These are phyloP conservation scores for Vigna hirtella DNA, from an alignment of 306 rosid species.

Conservation along the genomic window DNA sequence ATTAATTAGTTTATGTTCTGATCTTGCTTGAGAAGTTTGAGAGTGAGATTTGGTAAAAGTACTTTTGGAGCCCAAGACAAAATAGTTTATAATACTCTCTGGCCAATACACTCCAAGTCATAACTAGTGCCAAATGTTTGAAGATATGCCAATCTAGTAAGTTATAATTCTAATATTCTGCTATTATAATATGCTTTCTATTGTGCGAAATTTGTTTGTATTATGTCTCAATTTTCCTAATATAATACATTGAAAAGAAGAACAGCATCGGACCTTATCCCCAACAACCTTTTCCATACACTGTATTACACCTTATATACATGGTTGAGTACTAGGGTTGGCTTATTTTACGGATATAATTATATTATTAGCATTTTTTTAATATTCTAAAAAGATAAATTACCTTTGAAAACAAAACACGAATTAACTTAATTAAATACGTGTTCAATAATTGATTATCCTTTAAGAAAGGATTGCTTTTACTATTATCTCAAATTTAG, in stretches of 20 bases:
- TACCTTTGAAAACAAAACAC: neutral
- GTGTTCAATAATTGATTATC: neutral
- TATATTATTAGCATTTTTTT: neutral
- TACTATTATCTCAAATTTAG: neutral
- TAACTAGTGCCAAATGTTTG: conserved; percentile 35
- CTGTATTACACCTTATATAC: neutral
- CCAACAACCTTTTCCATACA: conserved; percentile 14
- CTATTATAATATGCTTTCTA: neutral
- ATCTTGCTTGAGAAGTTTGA: conserved; percentile 40
- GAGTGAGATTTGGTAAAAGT: conserved; percentile 35
- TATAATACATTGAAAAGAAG: neutral
- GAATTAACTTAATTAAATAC: neutral
- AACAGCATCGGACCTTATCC: neutral
- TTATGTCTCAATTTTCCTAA: neutral
- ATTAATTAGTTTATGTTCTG: conserved; percentile 40
- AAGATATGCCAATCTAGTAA: conserved; percentile 20
- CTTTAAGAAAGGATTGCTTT: neutral
- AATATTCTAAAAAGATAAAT: neutral
- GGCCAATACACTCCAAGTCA: conserved; percentile 31
- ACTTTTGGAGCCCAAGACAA: conserved; percentile 4
- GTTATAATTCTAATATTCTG: conserved; percentile 3
- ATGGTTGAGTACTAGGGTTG: neutral
- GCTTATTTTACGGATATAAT: neutral
- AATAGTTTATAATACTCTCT: conserved; percentile 32
- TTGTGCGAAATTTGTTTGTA: neutral